phyloP scores from a whole-genome alignment of 148 eudicot species.

The Bassia scoparia region DNA sequence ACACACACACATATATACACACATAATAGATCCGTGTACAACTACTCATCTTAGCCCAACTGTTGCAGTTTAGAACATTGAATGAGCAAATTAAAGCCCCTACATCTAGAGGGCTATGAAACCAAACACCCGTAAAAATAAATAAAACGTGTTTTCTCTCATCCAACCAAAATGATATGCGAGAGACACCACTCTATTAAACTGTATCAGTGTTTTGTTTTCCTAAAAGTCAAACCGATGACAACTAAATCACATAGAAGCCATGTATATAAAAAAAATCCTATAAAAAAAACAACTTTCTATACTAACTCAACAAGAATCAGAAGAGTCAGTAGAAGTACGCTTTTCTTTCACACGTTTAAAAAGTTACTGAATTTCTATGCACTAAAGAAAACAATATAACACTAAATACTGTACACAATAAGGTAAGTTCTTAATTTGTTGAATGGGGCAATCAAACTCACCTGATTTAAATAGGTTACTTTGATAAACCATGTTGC shows the following conservation, averaged over 20 bases:
- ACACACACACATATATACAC: no score
- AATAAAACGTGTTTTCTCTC: no score
- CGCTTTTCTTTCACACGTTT: background rate
- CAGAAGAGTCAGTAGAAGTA: background rate
- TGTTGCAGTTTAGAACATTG: no score
- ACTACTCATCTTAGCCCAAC: background rate
- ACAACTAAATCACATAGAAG: no score
- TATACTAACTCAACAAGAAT: background rate
- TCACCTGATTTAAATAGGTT: conserved; percentile 95
- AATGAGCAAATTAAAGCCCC: no score
- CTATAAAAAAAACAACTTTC: background rate
- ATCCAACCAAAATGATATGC: no score
- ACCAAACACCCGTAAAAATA: no score
- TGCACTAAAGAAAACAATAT: background rate
- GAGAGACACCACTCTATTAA: no score
- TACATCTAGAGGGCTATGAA: no score
- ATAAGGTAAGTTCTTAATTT: background rate
- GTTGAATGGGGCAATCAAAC: background rate
- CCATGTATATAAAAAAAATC: background rate
- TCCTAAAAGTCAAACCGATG: no score
- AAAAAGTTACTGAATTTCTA: background rate
- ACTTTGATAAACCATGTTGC: conserved; percentile 99
- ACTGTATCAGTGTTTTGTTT: no score
- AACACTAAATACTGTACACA: background rate
- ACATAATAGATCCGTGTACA: background rate